These are phyloP conservation scores for Zygnema circumcarinatum DNA, from an alignment of 139 green algal genomes.

Conservation along the genomic window DNA sequence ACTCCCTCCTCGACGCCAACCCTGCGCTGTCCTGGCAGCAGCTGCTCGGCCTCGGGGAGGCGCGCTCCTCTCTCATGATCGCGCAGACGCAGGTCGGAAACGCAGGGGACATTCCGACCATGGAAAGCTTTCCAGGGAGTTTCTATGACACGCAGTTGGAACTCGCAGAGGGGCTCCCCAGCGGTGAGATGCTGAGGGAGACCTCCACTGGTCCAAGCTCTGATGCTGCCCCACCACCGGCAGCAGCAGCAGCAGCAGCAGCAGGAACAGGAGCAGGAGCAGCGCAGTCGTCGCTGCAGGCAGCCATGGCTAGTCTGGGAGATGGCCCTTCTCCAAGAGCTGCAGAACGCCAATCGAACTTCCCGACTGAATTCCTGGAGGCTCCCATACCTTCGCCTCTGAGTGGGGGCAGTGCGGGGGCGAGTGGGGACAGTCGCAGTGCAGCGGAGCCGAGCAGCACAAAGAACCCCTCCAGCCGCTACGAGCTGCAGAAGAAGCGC, in stretches of 20 bases:
- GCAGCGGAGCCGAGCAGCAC: neutral
- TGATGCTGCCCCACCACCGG: neutral
- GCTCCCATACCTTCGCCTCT: neutral
- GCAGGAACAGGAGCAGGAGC: constrained; percentile 12
- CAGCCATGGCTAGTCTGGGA: neutral
- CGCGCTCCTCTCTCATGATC: too few species aligned
- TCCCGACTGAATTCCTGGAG: neutral
- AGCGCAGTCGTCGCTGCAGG: neutral
- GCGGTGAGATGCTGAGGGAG: too few species aligned
- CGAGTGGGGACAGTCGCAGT: neutral
- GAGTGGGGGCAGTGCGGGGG: neutral
- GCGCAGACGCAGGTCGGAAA: too few species aligned
- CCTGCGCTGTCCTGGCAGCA: too few species aligned
- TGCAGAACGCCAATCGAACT: neutral
- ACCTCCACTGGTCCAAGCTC: too few species aligned
- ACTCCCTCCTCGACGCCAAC: too few species aligned
- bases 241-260: neutral
- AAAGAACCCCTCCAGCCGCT: constrained; percentile 24
- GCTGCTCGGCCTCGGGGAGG: too few species aligned
- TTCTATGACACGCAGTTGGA: too few species aligned
- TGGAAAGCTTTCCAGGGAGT: too few species aligned
- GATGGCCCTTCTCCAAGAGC: neutral
- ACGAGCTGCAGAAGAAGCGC: constrained; percentile 52
- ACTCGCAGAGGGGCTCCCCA: too few species aligned
- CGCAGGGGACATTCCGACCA: too few species aligned